phyloP scores from a whole-genome alignment of 2,329 filamentous ascomycete genomes.

The Ciborinia camelliae region DNA sequence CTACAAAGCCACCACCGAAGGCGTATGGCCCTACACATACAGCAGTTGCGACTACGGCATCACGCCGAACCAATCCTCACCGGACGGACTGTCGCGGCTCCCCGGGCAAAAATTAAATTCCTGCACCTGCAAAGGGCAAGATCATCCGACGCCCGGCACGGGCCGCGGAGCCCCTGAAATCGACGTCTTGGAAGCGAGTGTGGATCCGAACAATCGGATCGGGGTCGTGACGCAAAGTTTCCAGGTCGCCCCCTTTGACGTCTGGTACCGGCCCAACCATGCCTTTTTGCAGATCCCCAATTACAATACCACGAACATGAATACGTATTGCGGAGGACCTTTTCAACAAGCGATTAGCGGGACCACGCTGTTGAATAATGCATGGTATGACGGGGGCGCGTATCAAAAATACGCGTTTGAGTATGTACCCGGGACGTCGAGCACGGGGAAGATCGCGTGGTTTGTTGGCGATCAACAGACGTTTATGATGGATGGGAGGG shows the following conservation, averaged over 20 bases:
- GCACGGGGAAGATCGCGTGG: conserved; percentile 47
- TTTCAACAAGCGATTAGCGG: conserved; percentile 56
- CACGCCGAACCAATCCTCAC: conserved; percentile 65
- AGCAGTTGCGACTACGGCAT: conserved; percentile 59
- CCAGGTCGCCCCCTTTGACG: conserved; percentile 42
- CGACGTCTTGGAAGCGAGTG: conserved; percentile 63
- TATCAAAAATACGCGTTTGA: conserved; percentile 57
- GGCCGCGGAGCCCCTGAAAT: conserved; percentile 67
- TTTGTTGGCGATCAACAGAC: conserved; percentile 49
- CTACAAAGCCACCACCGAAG: conserved; percentile 50
- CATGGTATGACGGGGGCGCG: conserved; percentile 51
- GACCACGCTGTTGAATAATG: conserved; percentile 51
- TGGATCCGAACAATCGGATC: conserved; percentile 38
- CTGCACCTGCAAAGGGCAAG: conserved; percentile 60
- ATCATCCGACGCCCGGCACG: conserved; percentile 62
- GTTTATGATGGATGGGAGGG: conserved; percentile 50
- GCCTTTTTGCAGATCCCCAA: conserved; percentile 51
- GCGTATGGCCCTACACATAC: conserved; percentile 54
- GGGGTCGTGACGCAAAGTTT: conserved; percentile 40
- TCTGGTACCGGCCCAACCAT: conserved; percentile 50
- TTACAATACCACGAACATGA: conserved; percentile 47
- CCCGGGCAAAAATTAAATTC: conserved; percentile 67
- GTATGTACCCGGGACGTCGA: conserved; percentile 46
- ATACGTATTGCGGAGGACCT: conserved; percentile 51
- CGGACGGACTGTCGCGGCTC: conserved; percentile 61